Evolutionary conservation across 2,329 filamentous ascomycete genomes (phyloP).

Genomic region (Capronia americana): DNA sequence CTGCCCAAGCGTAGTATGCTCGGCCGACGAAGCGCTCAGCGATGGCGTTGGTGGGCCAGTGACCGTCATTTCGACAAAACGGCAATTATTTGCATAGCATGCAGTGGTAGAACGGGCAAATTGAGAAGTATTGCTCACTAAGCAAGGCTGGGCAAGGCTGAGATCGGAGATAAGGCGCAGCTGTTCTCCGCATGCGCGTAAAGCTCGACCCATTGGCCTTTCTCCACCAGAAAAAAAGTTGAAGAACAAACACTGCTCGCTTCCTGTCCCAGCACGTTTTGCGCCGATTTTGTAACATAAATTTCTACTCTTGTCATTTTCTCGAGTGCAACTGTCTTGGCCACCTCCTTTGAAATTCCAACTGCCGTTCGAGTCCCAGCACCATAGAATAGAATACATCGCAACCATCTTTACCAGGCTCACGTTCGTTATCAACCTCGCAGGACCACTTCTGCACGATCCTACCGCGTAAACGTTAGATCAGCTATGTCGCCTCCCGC

Average conservation of each 20-base stretch:
- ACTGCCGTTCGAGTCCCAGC: not conserved
- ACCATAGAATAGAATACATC: not conserved
- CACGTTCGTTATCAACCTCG: not conserved
- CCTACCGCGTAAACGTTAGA: not conserved
- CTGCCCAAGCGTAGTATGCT: slow-evolving; percentile 14
- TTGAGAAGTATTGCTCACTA: not conserved
- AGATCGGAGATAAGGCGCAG: slow-evolving; percentile 14
- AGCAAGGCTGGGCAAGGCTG: slow-evolving; percentile 14
- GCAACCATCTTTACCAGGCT: not conserved
- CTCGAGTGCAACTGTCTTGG: not conserved
- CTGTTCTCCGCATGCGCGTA: not conserved
- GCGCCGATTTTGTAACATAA: not conserved
- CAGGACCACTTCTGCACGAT: not conserved
- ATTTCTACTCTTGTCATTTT: not conserved
- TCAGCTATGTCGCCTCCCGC: slow-evolving; percentile 35
- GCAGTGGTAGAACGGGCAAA: not conserved
- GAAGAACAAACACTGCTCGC: slow-evolving; percentile 9
- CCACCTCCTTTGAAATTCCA: not conserved
- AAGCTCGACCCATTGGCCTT: not conserved
- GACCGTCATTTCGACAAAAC: not conserved
- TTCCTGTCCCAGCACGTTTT: not conserved
- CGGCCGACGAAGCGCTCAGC: not conserved
- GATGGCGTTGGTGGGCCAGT: slow-evolving; percentile 15
- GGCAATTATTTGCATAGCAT: slow-evolving; percentile 18
- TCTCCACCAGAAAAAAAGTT: slow-evolving; percentile 17